Evolutionary conservation across 2,329 filamentous ascomycete genomes (phyloP).

Genomic region (Graphilbum fragrans): DNA sequence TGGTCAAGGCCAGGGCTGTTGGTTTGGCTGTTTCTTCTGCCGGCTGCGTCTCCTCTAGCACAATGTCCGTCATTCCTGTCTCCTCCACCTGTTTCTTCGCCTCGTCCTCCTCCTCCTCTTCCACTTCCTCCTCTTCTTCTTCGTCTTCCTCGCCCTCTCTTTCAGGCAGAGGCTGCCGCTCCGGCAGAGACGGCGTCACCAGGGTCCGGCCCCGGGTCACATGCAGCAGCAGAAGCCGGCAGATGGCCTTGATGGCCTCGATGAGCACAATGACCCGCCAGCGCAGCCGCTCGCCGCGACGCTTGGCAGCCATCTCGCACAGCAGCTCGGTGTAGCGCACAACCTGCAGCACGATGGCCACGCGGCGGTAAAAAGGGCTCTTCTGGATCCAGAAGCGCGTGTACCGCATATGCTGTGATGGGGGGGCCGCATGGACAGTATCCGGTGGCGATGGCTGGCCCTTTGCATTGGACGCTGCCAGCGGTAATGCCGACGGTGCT

Average conservation of each 20-base stretch:
- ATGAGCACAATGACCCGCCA: slow-evolving; percentile 83
- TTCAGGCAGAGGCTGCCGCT: slow-evolving; percentile 66
- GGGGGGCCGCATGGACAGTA: slow-evolving; percentile 30
- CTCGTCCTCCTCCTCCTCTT: slow-evolving; percentile 27
- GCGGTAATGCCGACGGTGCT: slow-evolving; percentile 12
- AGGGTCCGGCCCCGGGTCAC: slow-evolving; percentile 75
- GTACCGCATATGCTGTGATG: slow-evolving; percentile 45
- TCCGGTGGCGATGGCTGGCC: neutral
- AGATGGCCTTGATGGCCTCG: slow-evolving; percentile 77
- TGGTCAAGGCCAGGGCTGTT: neutral
- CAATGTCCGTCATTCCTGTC: neutral
- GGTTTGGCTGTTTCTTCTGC: neutral
- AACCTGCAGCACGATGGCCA: slow-evolving; percentile 75
- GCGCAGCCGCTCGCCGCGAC: slow-evolving; percentile 64
- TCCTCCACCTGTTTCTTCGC: slow-evolving; percentile 41
- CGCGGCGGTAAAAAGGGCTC: slow-evolving; percentile 61
- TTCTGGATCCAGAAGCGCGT: slow-evolving; percentile 54
- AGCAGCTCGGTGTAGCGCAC: slow-evolving; percentile 90
- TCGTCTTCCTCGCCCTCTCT: slow-evolving; percentile 39
- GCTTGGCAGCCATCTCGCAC: slow-evolving; percentile 95
- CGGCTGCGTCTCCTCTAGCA: slow-evolving; percentile 18
- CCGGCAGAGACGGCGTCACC: slow-evolving; percentile 72
- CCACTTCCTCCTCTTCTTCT: slow-evolving; percentile 30
- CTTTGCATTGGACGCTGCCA: neutral
- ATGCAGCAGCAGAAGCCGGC: slow-evolving; percentile 65